Evolutionary conservation across 768 basidiomycete species (phyloP), one percentile per base, ranked within the genome.

Genomic region (Fistulinella prunicolor): DNA sequence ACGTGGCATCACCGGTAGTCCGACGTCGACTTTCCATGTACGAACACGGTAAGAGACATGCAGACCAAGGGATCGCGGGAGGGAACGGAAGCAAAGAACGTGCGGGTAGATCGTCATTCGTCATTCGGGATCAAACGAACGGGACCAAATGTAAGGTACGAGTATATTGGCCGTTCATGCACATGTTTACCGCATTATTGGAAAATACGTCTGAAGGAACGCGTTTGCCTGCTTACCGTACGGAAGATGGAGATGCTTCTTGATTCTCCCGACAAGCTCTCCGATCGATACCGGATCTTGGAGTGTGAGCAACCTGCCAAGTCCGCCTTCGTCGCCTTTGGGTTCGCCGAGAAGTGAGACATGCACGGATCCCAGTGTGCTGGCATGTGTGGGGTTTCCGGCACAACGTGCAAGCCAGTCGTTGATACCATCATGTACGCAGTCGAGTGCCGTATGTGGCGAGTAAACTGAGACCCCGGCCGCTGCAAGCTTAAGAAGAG

Each of bases 381-480:
- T 64, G 16, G 53, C 67, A 17, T 59, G 45, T 23, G 60, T 61
- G 6, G 57, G 53, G 40, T 67, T 70, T 52, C 80, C 67, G 28
- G 79, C 63, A 29, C 77, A 80, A 63, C 71, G 61, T 1, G 82
- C 87, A 14, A 94, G 78, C 89, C 89, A 96, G 68, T 94, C 92
- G 61, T 95, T 96, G 44, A 95, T 80, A 0, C 95, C 94, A 6
- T 80, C 88, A 57, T 79, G 76, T 1, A 89, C 82, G n/a, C 76
- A 77, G 69, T 98, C 95, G 16, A 96, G 76, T 0, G 91, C 81
- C 0, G 89, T 91, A 69, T 98, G 95, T 3, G 95, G 92, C 34
- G 78, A 79, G 70, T 89, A 95, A 5, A 97, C 78, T 1, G 86
- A 87, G 47, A 97, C 85, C 1, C 94, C 94, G 12, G 81, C 75